Conservation (phyloP, 2,329 filamentous ascomycete species). For the Aspergillus persii region DNA sequence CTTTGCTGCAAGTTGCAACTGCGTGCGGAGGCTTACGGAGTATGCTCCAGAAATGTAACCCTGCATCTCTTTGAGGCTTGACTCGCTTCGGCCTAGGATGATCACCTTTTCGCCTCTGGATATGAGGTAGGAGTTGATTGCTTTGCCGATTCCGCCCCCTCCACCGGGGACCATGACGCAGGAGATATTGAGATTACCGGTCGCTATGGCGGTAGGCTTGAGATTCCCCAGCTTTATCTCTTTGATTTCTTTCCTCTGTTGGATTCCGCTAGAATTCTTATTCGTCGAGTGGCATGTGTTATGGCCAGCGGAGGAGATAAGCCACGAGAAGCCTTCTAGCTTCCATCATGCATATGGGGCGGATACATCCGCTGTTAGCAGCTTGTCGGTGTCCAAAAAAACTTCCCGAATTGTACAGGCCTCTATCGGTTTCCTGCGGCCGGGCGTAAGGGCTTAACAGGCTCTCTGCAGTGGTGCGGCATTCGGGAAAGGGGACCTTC, state of each 20-base stretch:
- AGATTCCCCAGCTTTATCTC: too few species aligned
- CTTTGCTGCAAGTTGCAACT: background rate
- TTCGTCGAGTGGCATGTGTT: background rate
- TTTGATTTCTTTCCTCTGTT: background rate
- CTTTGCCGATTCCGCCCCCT: conserved; percentile 26
- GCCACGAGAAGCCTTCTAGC: background rate
- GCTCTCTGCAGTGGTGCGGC: background rate
- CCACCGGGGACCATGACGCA: conserved; percentile 36
- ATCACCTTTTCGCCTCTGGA: conserved; percentile 25
- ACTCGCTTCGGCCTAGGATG: conserved; percentile 11
- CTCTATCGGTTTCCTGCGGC: background rate
- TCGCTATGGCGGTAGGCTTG: background rate
- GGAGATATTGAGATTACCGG: conserved; percentile 33
- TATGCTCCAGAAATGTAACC: background rate
- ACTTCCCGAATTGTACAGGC: background rate
- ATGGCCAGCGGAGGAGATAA: background rate
- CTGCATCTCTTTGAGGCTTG: background rate
- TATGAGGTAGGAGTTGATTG: conserved; percentile 22
- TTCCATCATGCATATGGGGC: background rate
- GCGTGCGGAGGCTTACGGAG: background rate
- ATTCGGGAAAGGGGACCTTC: background rate
- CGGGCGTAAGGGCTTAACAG: background rate
- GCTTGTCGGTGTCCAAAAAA: background rate
- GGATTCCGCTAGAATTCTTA: background rate
- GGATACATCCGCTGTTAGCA: background rate